A percentile compares a stretch with the other conserved stretches of the same genome.
Evolutionary conservation across 768 basidiomycete genomes (phyloP).

Genomic region (Mycena alexandri): DNA sequence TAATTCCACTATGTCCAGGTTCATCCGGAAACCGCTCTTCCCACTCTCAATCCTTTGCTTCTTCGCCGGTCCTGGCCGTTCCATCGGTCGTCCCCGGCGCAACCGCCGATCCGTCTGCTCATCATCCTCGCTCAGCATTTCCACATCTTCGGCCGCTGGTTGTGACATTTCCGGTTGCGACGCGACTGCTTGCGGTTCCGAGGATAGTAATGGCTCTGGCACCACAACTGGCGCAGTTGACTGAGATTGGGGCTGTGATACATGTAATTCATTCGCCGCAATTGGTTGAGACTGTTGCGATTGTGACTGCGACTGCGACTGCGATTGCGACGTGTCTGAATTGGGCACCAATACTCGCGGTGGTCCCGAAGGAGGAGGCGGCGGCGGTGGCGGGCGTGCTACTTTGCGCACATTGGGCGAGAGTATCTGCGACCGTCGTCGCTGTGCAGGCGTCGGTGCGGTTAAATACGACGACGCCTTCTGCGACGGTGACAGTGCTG

Average conservation of each 20-base stretch:
- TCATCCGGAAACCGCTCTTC: neutral
- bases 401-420: constrained; percentile 57
- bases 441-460: constrained; percentile 53
- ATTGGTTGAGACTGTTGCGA: constrained; percentile 43
- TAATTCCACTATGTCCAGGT: constrained; percentile 6
- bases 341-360: constrained; percentile 66
- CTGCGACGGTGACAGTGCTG: constrained; percentile 1
- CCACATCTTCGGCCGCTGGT: constrained; percentile 8
- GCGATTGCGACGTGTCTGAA: constrained; percentile 62
- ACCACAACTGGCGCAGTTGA: no score
- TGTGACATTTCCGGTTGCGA: neutral
- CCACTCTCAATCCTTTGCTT: constrained; percentile 5
- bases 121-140: constrained; percentile 31
- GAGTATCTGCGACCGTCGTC: constrained; percentile 12
- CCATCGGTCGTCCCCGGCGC: constrained; percentile 7
- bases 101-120: constrained; percentile 16
- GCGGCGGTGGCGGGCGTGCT: constrained; percentile 55
- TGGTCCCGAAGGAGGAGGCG: constrained; percentile 48
- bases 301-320: constrained; percentile 39
- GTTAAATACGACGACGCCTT: constrained; percentile 40
- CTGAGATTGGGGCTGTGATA: constrained; percentile 8
- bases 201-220: neutral
- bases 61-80: constrained; percentile 13
- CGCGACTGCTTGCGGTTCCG: neutral
- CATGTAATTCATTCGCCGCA: no score